Conservation (phyloP, 176 grass and related monocot genomes). For the Phyllostachys edulis region DNA sequence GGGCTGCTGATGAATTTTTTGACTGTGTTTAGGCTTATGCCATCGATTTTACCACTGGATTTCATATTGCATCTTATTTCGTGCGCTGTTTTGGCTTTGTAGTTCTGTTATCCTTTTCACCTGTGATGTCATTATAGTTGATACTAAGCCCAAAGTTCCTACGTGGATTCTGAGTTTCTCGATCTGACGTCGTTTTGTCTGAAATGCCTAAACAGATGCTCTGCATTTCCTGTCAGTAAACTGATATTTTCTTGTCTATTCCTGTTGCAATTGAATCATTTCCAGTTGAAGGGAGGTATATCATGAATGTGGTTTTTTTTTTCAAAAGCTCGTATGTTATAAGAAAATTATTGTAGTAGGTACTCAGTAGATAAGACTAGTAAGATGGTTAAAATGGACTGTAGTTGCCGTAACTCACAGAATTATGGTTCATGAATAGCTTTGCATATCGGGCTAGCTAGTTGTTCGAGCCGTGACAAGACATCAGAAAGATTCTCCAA, state of each 20-base stretch:
- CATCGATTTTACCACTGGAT: neutral
- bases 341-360: neutral
- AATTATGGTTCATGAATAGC: neutral
- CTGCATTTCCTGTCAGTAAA: neutral
- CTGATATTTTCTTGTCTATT: neutral
- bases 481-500: neutral
- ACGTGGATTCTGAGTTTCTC: neutral
- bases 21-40: slow-evolving; percentile 8
- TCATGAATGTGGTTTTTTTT: neutral
- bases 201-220: neutral
- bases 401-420: too few species aligned
- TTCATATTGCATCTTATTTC: neutral
- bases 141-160: neutral
- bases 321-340: neutral
- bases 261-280: neutral
- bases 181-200: neutral
- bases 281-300: neutral
- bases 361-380: neutral
- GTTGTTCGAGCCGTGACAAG: neutral
- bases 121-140: neutral
- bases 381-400: neutral
- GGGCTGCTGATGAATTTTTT: slow-evolving; percentile 19
- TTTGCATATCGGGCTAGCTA: neutral
- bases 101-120: neutral
- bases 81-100: neutral